Base-by-base conservation (phyloP, 305 asterid genomes). In the Salvia sclarea region DNA sequence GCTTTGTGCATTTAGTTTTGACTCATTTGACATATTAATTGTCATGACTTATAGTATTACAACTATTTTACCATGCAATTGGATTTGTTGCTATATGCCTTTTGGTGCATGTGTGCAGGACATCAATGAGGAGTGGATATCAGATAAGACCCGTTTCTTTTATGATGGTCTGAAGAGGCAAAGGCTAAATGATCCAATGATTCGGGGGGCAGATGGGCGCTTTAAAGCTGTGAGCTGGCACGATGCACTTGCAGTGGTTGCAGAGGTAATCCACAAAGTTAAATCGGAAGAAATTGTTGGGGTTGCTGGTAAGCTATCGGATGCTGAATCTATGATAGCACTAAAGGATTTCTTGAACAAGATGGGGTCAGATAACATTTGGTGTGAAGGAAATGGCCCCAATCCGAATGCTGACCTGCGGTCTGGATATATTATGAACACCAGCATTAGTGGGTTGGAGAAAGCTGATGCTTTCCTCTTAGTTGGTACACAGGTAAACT, bases 121-220 rank as follows among this genome's bases (percentile, higher is more conserved):
- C 72, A 94, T 94, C 76, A 94, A 94, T 66, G 99, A 94, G 75
- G 99, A 94, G 78, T 94, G 99, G 99, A 94, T 94, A 78, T 94
- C 99, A 61, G 99, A 94, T 72, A 94, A 91, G 80, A 94, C 97
- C 11, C 96, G 99, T 64, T 94, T 94, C 86, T 91, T 76, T 81
- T 94, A 94, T 68, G 99, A 94, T 80, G 99, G 97, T 71, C 81
- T 94, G 72, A 94, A 94, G 93, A 89, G 97, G 82, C 99, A 94
- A 72, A 87, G 99, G 84, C 78, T 94, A 61, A 94, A 89, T 77
- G 99, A 94, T 73, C 97, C 99, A 61, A 94, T 94, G 99, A 80
- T 94, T 74, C 92, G 99, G 5, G 89, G 96, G 64, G 82, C 88
- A 60, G 99, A 94, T 85, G 99, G 99, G 37, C 96, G 96, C 25